Evolutionary conservation across 2,329 filamentous ascomycete genomes (phyloP), one percentile per base, ranked within the genome.

Genomic region (Fusarium sp.): DNA sequence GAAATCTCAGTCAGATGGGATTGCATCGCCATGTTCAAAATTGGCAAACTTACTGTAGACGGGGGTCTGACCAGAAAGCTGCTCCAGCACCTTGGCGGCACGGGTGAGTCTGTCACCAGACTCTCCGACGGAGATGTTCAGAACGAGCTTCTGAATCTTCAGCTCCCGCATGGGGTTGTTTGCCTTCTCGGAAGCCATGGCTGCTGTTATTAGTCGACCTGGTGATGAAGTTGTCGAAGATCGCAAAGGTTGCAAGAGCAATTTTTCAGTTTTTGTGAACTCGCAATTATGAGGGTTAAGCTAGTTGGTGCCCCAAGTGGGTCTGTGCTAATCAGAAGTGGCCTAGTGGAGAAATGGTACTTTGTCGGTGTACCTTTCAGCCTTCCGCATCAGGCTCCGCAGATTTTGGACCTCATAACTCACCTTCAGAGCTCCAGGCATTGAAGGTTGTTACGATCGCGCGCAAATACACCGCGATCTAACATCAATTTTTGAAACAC

Each of bases 41-140:
- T 67, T 63, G 35, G 50, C 28, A 28, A 57, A 88, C 91, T 78
- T 91, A 95, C 94, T 97, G 95, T 99, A 99, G 88, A 99, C 96
- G 82, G 96, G 96, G 81, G 96, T 98, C 91, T 99, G 96, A 95
- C 96, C 96, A 87, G 91, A 94, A 86, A 99, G 90, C 91, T 99
- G 96, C 91, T 99, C 96, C 81, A 99, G 91, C 91, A 99, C 96
- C 92, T 99, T 99, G 84, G 96, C 96, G 85, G 96, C 96, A 93
- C 96, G 94, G 82, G 96, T 99, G 85, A 99, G 93, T 92, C 96
- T 97, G 90, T 99, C 96, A 94, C 96, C 96, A 92, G 95, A 98
- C 91, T 99, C 96, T 89, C 96, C 96, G 82, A 99, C 96, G 81
- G 94, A 98, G 88, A 98, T 98, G 92, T 98, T 98, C 85, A 98